phyloP scores from a whole-genome alignment of 164 flowering plant species.

The Nymphaea colorata region DNA sequence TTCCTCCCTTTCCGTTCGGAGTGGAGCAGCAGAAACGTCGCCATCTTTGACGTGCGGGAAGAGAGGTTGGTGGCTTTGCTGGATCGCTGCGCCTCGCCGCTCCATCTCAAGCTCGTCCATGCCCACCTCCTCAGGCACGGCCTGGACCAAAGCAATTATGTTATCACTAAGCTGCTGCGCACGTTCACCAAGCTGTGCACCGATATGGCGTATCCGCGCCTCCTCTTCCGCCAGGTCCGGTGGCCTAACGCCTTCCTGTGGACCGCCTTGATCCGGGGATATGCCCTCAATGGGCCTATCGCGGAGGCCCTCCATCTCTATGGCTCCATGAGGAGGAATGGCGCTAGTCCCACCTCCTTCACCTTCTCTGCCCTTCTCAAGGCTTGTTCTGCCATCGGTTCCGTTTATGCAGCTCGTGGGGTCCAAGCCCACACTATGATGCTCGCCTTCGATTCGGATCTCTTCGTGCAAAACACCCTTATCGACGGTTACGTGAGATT shows the following conservation, averaged over 20 bases:
- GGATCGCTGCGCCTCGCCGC: constrained; percentile 6
- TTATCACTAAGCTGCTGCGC: constrained; percentile 17
- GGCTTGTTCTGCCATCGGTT: constrained; percentile 8
- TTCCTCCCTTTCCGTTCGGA: no score
- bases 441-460: constrained; percentile 16
- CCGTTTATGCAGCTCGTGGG: constrained; percentile 5
- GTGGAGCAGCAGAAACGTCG: no score
- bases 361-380: constrained; percentile 23
- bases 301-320: constrained; percentile 7
- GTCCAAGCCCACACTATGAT: constrained; percentile 13
- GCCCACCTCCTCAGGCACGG: constrained; percentile 14
- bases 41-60: background rate
- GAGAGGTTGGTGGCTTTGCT: constrained; percentile 8
- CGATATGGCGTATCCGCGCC: background rate
- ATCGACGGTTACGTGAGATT: constrained; percentile 19
- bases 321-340: constrained; percentile 9
- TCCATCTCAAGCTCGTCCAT: constrained; percentile 16
- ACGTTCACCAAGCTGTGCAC: constrained; percentile 6
- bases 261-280: constrained; percentile 19
- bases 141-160: constrained; percentile 16
- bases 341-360: constrained; percentile 13
- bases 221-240: background rate
- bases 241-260: constrained; percentile 18
- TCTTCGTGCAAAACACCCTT: constrained; percentile 16
- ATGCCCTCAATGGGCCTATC: constrained; percentile 9